These are phyloP conservation scores for Thalassiosira livingstoniorum DNA, from an alignment of 352 stramenopile species.

Conservation along the genomic window DNA sequence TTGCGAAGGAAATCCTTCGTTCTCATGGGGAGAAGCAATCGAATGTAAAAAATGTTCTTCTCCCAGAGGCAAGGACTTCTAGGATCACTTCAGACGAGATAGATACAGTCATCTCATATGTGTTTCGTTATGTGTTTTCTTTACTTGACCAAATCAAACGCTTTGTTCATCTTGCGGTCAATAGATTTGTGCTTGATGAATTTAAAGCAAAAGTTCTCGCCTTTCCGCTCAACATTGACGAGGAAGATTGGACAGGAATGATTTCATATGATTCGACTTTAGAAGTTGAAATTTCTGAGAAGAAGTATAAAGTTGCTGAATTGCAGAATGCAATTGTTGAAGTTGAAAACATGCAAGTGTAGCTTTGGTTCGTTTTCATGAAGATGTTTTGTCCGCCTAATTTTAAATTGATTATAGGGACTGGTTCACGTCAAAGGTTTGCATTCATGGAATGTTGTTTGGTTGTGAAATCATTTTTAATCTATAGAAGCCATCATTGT, in stretches of 20 bases:
- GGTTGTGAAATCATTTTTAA: too few species aligned
- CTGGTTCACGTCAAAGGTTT: too few species aligned
- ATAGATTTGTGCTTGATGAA: constrained; percentile 70
- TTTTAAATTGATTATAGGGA: too few species aligned
- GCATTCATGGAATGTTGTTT: too few species aligned
- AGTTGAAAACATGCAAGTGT: constrained; percentile 66
- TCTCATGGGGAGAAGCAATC: constrained; percentile 38
- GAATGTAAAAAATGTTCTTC: constrained; percentile 63
- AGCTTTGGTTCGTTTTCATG: too few species aligned
- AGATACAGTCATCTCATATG: constrained; percentile 66
- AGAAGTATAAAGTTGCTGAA: constrained; percentile 54
- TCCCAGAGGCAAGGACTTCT: constrained; percentile 66
- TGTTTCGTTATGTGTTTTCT: constrained; percentile 73
- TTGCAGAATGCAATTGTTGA: constrained; percentile 60
- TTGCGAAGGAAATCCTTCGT: constrained; percentile 43
- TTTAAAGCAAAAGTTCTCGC: constrained; percentile 65
- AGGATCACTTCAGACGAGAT: constrained; percentile 79
- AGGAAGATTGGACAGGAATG: constrained; percentile 65
- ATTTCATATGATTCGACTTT: constrained; percentile 55
- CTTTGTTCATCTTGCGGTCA: constrained; percentile 72
- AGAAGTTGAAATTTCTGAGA: constrained; percentile 50
- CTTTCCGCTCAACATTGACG: constrained; percentile 49
- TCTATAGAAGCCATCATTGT: too few species aligned
- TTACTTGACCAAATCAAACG: constrained; percentile 68
- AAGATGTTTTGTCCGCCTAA: too few species aligned